These are phyloP conservation scores for Lactarius tabidus DNA, from an alignment of 768 basidiomycete genomes.

Conservation along the genomic window DNA sequence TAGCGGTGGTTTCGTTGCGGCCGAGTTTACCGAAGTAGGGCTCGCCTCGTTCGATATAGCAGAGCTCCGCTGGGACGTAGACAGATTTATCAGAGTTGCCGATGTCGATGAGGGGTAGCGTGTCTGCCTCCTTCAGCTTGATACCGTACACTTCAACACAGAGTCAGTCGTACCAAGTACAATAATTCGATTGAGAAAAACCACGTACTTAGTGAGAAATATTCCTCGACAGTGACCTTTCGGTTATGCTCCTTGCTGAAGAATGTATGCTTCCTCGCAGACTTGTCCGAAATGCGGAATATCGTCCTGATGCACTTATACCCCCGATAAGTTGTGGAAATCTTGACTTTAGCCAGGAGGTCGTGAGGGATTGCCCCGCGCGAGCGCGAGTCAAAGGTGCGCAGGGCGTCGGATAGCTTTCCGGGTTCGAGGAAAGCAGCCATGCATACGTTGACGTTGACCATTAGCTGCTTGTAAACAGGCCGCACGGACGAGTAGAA, in stretches of 20 bases:
- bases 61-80: conserved; percentile 66
- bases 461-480: conserved; percentile 45
- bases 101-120: conserved; percentile 36
- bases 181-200: conserved; percentile 7
- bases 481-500: conserved; percentile 52
- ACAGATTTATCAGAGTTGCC: conserved; percentile 32
- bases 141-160: conserved; percentile 52
- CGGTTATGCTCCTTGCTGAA: conserved; percentile 53
- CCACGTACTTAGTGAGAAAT: conserved; percentile 55
- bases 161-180: conserved; percentile 1
- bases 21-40: conserved; percentile 58
- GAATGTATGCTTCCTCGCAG: conserved; percentile 50
- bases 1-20: conserved; percentile 58
- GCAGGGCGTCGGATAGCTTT: conserved; percentile 58
- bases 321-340: conserved; percentile 51
- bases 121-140: conserved; percentile 39
- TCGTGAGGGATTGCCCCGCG: conserved; percentile 43
- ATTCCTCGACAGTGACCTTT: conserved; percentile 55
- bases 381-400: conserved; percentile 43
- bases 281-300: conserved; percentile 35
- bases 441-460: conserved; percentile 53
- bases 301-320: conserved; percentile 28
- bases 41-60: conserved; percentile 56
- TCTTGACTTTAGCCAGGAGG: conserved; percentile 52
- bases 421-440: conserved; percentile 54